These are phyloP conservation scores for Cyathus pygmaeus DNA, from an alignment of 1,284 basidiomycete genomes.

Conservation along the genomic window DNA sequence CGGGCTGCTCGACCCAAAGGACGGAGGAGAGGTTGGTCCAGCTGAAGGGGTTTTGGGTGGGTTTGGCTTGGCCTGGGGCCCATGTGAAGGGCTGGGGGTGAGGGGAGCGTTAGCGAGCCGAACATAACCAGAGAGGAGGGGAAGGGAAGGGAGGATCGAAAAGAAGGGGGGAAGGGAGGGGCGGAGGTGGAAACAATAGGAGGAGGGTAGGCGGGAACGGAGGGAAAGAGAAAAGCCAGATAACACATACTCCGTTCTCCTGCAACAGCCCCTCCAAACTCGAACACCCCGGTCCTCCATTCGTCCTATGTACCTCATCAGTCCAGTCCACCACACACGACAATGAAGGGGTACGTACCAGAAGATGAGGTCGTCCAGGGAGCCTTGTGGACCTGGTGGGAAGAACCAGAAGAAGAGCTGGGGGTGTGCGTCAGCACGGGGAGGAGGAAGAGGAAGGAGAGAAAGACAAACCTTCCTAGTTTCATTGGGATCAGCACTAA, in stretches of 20 bases:
- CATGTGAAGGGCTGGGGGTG: constrained; percentile 68
- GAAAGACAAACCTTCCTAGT: constrained; percentile 63
- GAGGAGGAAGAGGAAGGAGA: neutral
- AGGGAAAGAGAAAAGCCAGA: neutral
- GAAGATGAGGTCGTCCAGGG: constrained; percentile 76
- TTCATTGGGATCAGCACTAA: constrained; percentile 68
- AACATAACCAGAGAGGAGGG: neutral
- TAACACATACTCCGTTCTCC: constrained; percentile 78
- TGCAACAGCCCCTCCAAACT: constrained; percentile 82
- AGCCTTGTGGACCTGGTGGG: constrained; percentile 78
- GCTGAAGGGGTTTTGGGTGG: constrained; percentile 75
- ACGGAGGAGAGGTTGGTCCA: constrained; percentile 86
- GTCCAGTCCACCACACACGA: neutral
- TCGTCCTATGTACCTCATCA: constrained; percentile 53
- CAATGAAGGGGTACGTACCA: constrained; percentile 54
- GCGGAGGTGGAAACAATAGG: too few species aligned
- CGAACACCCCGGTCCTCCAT: constrained; percentile 71
- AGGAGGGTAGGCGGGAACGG: too few species aligned
- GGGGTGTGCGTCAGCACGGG: neutral
- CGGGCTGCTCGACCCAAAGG: constrained; percentile 87
- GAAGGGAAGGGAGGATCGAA: too few species aligned
- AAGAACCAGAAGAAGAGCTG: constrained; percentile 91
- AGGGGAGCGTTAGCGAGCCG: neutral
- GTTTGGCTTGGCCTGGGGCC: constrained; percentile 70
- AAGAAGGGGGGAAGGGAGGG: too few species aligned